Evolutionary conservation across 1,284 basidiomycete genomes (phyloP).

Genomic region (Puccinia coronata): DNA sequence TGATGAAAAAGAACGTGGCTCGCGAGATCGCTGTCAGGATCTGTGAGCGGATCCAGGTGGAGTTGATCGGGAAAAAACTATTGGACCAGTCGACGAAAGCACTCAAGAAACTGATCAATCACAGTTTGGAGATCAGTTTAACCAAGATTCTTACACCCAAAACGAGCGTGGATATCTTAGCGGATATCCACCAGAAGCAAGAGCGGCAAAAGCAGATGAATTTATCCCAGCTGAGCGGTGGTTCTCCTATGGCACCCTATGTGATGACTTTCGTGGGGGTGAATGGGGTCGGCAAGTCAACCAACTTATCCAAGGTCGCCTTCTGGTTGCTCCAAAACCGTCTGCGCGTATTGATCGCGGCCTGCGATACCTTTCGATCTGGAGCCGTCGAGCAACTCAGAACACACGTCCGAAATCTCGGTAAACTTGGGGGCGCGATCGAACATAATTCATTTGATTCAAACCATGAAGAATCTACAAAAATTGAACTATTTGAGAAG

Average conservation of each 20-base stretch:
- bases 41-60: slow-evolving; percentile 86
- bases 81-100: slow-evolving; percentile 66
- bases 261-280: slow-evolving; percentile 98
- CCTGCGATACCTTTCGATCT: slow-evolving; percentile 97
- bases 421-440: slow-evolving; percentile 71
- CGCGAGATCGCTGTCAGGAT: slow-evolving; percentile 91
- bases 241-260: slow-evolving; percentile 66
- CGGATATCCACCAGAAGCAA: slow-evolving; percentile 66
- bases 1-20: slow-evolving; percentile 99
- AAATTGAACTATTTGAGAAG: slow-evolving; percentile 89
- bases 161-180: slow-evolving; percentile 89
- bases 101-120: slow-evolving; percentile 81
- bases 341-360: slow-evolving; percentile 88
- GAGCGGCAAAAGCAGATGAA: slow-evolving; percentile 62
- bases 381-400: slow-evolving; percentile 97
- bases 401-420: slow-evolving; percentile 91
- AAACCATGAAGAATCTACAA: slow-evolving; percentile 55
- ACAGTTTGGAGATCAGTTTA: slow-evolving; percentile 79
- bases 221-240: slow-evolving; percentile 8
- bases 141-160: slow-evolving; percentile 94
- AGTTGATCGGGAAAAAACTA: slow-evolving; percentile 84
- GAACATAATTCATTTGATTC: slow-evolving; percentile 54
- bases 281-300: slow-evolving; percentile 98
- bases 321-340: slow-evolving; percentile 99
- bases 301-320: slow-evolving; percentile 95